These are phyloP conservation scores for Narthecium ossifragum DNA, from an alignment of 106 monocot genomes.

Conservation along the genomic window DNA sequence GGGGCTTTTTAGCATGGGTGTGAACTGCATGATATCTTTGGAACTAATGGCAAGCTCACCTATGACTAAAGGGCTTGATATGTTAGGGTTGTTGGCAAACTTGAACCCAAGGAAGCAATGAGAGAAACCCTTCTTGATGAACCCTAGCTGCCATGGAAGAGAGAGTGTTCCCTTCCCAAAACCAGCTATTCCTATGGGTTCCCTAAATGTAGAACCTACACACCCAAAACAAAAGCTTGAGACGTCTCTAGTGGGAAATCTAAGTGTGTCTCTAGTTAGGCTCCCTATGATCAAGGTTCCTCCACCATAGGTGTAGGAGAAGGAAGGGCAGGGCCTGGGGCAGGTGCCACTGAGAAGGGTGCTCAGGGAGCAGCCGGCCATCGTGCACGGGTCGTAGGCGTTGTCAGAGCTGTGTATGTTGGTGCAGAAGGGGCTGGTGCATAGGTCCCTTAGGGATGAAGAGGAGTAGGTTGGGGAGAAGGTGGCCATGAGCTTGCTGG, in stretches of 20 bases:
- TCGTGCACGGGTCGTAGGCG: conserved; percentile 21
- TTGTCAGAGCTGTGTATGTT: conserved; percentile 31
- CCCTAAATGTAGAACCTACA: conserved; percentile 21
- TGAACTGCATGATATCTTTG: conserved; percentile 20
- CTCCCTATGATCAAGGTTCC: conserved; percentile 24
- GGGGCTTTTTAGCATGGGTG: conserved; percentile 19
- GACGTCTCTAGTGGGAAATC: conserved; percentile 11
- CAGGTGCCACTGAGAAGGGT: conserved; percentile 16
- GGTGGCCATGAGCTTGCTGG: conserved; percentile 8
- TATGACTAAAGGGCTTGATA: conserved; percentile 23
- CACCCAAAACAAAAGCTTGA: conserved; percentile 28
- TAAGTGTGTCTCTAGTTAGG: conserved; percentile 25
- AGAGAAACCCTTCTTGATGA: conserved; percentile 33
- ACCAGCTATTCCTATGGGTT: conserved; percentile 29
- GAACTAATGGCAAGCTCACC: conserved; percentile 27
- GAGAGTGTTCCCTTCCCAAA: conserved; percentile 32
- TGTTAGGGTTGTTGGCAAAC: conserved; percentile 26
- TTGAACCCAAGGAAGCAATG: conserved; percentile 34
- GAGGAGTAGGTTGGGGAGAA: conserved; percentile 24
- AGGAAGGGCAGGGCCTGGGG: conserved; percentile 32
- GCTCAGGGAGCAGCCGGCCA: conserved; percentile 20
- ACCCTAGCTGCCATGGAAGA: conserved; percentile 27
- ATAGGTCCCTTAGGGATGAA: conserved; percentile 16
- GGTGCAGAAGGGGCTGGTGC: conserved; percentile 21
- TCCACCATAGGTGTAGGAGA: conserved; percentile 39